phyloP scores from a whole-genome alignment of 148 eudicot species.

The Silene uniflora region DNA sequence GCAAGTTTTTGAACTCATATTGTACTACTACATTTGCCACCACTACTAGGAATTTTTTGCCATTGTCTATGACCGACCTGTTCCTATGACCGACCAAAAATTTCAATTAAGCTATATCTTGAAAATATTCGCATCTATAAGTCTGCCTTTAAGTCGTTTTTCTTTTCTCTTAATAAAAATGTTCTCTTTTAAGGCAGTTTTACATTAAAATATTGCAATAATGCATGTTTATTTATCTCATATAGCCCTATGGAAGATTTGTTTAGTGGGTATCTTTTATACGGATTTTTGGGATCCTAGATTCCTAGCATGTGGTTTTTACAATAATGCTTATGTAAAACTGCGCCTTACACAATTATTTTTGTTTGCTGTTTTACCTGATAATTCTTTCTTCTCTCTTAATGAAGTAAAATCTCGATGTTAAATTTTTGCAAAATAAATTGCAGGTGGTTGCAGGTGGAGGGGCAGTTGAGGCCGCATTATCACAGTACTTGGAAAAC shows the following conservation, averaged over 20 bases:
- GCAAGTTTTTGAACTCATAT: not conserved
- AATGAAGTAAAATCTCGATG: not conserved
- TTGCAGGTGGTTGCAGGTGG: conserved; percentile 97
- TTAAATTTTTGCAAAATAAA: not conserved
- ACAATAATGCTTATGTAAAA: not conserved
- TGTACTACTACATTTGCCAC: not conserved
- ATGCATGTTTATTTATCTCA: too few relatives aligned
- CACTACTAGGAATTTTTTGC: not conserved
- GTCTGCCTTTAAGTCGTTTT: not conserved
- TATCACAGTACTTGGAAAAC: conserved; percentile 84
- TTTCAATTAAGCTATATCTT: not conserved
- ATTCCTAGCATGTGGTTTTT: not conserved
- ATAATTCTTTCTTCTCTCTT: not conserved
- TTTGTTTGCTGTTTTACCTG: not conserved
- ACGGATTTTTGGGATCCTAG: too few relatives aligned
- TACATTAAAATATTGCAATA: too few relatives aligned
- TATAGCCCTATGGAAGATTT: too few relatives aligned
- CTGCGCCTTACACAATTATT: not conserved
- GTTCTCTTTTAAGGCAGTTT: too few relatives aligned
- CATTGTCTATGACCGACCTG: too few relatives aligned
- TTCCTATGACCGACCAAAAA: not conserved
- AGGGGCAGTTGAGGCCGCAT: conserved; percentile 96
- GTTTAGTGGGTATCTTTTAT: too few relatives aligned
- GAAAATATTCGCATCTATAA: not conserved
- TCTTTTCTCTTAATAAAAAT: not conserved